Base-by-base conservation (phyloP, 2,329 filamentous ascomycete species). In the Neopestalotiopsis sp. region DNA sequence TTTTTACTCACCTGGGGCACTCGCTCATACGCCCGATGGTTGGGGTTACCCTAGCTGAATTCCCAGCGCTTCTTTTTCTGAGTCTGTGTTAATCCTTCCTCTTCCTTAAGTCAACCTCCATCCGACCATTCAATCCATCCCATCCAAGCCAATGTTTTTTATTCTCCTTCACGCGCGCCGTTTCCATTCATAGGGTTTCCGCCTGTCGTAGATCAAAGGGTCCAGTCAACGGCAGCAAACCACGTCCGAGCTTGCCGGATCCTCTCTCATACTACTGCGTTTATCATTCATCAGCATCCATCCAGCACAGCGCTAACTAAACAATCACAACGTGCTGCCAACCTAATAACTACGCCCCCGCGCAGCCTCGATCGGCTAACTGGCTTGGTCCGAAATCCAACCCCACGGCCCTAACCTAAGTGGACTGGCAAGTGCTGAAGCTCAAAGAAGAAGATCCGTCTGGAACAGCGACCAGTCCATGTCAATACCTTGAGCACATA, bases 371-470 rank as follows among this genome's bases (percentile, higher is more conserved):
- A 17, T 24, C 45, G 45, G n/a, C 6, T 53, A 17, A 20, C 45
- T 53, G n/a, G n/a, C 45, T 53, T 17, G 45, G 45, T 53, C n/a
- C 14, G n/a, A 20, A 53, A 49, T n/a, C 45, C n/a, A 20, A 53
- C 45, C 45, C 45, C 45, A 53, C 45, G 45, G 45, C 45, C 45
- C 45, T 53, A 53, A 53, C 45, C 45, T n/a, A 53, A 24, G 45
- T 53, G 45, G 45, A 53, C 45, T 53, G 45, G 17, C 45, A 20
- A 53, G 17, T n/a, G 45, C 45, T 53, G 45, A 9, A 20, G 17
- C n/a, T 53, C 45, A 53, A 20, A n/a, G 24, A 28, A 9, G n/a
- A 53, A 53, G 45, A 53, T 53, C 45, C 45, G 45, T 53, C 45
- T 53, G 9, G 17, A 53, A 53, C n/a, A 53, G 17, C 14, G 34